Evolutionary conservation across 495 filamentous ascomycete genomes (phyloP).

Genomic region (Cudoniella acicularis): DNA sequence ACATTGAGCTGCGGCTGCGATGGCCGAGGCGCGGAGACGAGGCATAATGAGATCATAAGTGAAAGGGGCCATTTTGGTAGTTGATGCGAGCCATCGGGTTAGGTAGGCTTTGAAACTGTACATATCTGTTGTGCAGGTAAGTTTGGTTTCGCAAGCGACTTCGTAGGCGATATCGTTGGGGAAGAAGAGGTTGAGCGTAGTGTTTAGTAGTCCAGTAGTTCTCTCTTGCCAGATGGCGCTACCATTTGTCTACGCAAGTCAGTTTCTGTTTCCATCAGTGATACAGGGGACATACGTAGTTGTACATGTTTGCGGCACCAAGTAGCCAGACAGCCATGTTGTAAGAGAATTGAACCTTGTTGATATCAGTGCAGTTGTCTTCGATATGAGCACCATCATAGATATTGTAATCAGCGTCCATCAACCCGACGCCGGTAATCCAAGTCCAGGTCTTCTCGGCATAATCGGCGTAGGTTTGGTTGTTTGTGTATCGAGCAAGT

Average conservation of each 20-base stretch:
- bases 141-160: conserved; percentile 63
- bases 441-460: conserved; percentile 73
- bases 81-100: conserved; percentile 72
- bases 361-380: conserved; percentile 59
- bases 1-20: conserved; percentile 68
- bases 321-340: conserved; percentile 67
- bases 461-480: conserved; percentile 74
- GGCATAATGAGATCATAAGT: conserved; percentile 58
- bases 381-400: conserved; percentile 71
- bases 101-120: conserved; percentile 84
- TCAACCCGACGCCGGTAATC: conserved; percentile 58
- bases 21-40: conserved; percentile 59
- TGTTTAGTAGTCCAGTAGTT: conserved; percentile 15
- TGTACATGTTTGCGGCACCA: conserved; percentile 78
- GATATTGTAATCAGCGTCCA: conserved; percentile 60
- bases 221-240: conserved; percentile 27
- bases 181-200: conserved; percentile 44
- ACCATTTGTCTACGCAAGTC: conserved; percentile 28
- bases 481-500: conserved; percentile 71
- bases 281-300: conserved; percentile 47
- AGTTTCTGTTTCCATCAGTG: background rate
- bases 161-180: conserved; percentile 61
- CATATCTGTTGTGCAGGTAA: conserved; percentile 70
- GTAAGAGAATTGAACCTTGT: conserved; percentile 70
- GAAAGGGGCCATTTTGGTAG: conserved; percentile 69